Base-by-base conservation (phyloP, 176 grass and related monocot genomes). In the Rhynchospora pubera region DNA sequence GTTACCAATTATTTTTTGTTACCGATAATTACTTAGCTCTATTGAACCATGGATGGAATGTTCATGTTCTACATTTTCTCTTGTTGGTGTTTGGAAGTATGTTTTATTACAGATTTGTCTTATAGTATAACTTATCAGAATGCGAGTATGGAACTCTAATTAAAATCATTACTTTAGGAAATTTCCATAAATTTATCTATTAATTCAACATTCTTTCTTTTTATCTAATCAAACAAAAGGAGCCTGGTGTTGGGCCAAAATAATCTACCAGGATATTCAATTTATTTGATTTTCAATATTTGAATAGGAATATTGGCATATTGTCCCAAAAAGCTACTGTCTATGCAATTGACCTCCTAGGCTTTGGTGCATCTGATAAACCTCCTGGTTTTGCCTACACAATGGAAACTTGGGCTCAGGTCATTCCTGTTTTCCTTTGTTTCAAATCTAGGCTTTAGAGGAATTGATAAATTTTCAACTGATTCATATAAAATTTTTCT, bases 341-440 rank as follows among this genome's bases (percentile, higher is more conserved):
- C 1, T 95, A 95, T 65, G 96, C 96, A 39, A 88, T 99, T 10
- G 96, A 99, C 86, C 58, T 95, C 46, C 82, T 99, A 79, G 96
- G 96, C 75, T 99, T 99, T 19, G 96, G 89, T 51, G 92, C 92
- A 19, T 99, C 92, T 0, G 96, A 99, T 12, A 99, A 99, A 83
- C 92, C 92, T 64, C 24, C 86, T 60, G 89, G 91, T 14, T 95
- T 93, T 78, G 50, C 89, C 67, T 91, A 99, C 91, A 99, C 90
- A 77, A 99, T 99, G 92, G 92, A 99, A 59, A 89, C 84, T 43
- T 95, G 96, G 96, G 92, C 91, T 63, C 62, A 91, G 91, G 96
- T 89, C 14, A 81, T 55, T 77, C 57, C 16, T 72, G 48, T 15
- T 32, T 71, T 42, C 59, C 43, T 80, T 30, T 24, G 7, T 39